phyloP scores from a whole-genome alignment of 1,284 basidiomycete genomes.

The Termitomyces sp. region DNA sequence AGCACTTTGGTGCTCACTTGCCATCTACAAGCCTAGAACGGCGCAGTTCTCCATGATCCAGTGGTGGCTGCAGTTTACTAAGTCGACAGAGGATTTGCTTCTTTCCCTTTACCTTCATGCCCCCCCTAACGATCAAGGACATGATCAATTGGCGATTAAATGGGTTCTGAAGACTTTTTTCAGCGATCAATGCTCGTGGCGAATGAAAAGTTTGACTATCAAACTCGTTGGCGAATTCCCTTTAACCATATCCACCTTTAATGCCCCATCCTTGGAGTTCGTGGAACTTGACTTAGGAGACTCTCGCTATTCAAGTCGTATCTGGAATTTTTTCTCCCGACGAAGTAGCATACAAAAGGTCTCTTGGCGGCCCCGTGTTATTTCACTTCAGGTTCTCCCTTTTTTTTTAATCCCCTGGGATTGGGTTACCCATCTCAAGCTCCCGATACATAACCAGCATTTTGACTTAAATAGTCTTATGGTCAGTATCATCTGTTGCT shows the following conservation, averaged over 20 bases:
- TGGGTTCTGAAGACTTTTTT: not conserved
- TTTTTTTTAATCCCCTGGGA: conserved; percentile 6
- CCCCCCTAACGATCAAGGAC: not conserved
- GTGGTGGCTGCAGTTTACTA: conserved; percentile 13
- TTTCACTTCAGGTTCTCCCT: not conserved
- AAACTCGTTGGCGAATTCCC: not conserved
- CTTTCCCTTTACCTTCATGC: conserved; percentile 7
- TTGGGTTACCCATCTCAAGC: conserved; percentile 9
- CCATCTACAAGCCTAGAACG: conserved; percentile 9
- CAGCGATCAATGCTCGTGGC: not conserved
- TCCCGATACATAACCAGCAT: not conserved
- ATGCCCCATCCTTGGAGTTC: not conserved
- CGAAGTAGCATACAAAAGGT: not conserved
- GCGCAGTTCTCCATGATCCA: conserved; percentile 7
- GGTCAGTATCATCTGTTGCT: not conserved
- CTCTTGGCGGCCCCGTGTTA: not conserved
- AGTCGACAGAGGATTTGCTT: not conserved
- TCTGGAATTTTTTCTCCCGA: not conserved
- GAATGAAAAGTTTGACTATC: not conserved
- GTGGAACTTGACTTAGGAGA: not conserved
- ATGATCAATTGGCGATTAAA: not conserved
- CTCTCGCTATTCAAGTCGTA: not conserved
- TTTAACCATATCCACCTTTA: too few species aligned
- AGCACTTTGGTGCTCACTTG: conserved; percentile 15
- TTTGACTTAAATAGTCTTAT: not conserved